A percentile compares a stretch with the other conserved stretches of the same genome.
Conservation (phyloP, 2,329 filamentous ascomycete species). For the Amesomyces nigricolor region DNA sequence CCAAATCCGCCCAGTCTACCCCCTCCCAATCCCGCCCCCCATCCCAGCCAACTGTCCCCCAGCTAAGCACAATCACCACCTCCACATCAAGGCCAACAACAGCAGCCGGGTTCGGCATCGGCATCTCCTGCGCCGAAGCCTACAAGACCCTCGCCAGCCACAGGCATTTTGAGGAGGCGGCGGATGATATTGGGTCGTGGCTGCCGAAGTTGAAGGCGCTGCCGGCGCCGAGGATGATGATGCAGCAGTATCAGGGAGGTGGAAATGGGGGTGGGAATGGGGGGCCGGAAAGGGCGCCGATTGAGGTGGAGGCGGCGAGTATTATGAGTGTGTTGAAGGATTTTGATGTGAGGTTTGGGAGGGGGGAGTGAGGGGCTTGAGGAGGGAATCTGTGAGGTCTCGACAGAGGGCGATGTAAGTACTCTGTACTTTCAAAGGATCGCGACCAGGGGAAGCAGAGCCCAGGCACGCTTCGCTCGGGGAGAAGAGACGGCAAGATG, state of each 20-base stretch:
- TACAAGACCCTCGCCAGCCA: conserved; percentile 75
- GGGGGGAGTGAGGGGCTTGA: conserved; percentile 23
- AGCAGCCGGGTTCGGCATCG: conserved; percentile 42
- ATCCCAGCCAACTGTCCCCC: conserved; percentile 9
- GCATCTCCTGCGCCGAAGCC: conserved; percentile 67
- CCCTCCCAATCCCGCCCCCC: conserved; percentile 23
- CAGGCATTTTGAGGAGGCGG: conserved; percentile 67
- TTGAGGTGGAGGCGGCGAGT: conserved; percentile 76
- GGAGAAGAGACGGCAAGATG: too few relatives aligned
- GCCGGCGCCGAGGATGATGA: conserved; percentile 29
- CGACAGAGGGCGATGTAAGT: too few relatives aligned
- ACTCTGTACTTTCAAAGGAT: not conserved
- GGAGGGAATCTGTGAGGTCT: too few relatives aligned
- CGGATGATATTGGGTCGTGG: conserved; percentile 70
- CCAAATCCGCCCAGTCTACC: conserved; percentile 28
- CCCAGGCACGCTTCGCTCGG: too few relatives aligned
- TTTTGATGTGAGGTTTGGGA: conserved; percentile 71
- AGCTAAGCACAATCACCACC: not conserved
- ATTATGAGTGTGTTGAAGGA: conserved; percentile 82
- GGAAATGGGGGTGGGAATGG: conserved; percentile 27
- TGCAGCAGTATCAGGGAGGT: conserved; percentile 20
- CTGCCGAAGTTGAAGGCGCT: conserved; percentile 65
- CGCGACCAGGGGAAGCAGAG: too few relatives aligned
- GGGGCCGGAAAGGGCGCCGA: conserved; percentile 42
- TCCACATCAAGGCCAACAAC: conserved; percentile 3